Evolutionary conservation across 75 land plant species (phyloP), one percentile per base, ranked within the genome.

Genomic region (Pinus taeda): DNA sequence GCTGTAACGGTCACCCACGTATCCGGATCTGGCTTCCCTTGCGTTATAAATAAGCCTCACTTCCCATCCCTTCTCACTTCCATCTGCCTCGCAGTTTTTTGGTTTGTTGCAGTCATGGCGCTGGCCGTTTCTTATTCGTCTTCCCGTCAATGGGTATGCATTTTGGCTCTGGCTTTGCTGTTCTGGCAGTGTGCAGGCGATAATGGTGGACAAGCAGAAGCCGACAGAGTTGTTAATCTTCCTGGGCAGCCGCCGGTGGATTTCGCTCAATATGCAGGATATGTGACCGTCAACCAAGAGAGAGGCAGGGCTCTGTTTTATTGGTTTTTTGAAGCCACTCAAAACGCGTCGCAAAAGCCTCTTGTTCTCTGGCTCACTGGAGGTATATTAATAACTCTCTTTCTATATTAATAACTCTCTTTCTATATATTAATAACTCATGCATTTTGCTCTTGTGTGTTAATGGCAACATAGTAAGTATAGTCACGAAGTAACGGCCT

Each of bases 351-450:
- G 14, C 13, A 63, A 4, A 84, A 80, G 79, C 91, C 89, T 63
- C 85, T 89, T 26, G 83, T 86, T n/a, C 90, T 89, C 70, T 89
- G 91, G 91, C 87, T 89, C 71, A 89, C 87, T 76, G 91, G 91
- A 84, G 91, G 91, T 89, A 26, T 11, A 4, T 42, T 42, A 42
- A 45, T 45, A 5, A 22, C 26, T 26, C 26, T 26, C 26, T 26
- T 26, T 0, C 0, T 6, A 4, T 45, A 75, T 66, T n/a, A n/a
- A 26, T 26, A 26, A 39, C 5, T n/a, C n/a, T n/a, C n/a, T n/a
- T 26, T 26, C 0, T 14, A 22, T 6, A 4, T 45, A 75, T 66
- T n/a, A n/a, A n/a, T n/a, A n/a, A 39, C 6, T n/a, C 26, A 26
- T 26, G 26, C 26, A 42, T 61, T 71, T 8, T 64, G 29, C 53